Evolutionary conservation across 225 moss, liverwort and hornwort genomes (phyloP).

Genomic region (Polytrichum formosum): DNA sequence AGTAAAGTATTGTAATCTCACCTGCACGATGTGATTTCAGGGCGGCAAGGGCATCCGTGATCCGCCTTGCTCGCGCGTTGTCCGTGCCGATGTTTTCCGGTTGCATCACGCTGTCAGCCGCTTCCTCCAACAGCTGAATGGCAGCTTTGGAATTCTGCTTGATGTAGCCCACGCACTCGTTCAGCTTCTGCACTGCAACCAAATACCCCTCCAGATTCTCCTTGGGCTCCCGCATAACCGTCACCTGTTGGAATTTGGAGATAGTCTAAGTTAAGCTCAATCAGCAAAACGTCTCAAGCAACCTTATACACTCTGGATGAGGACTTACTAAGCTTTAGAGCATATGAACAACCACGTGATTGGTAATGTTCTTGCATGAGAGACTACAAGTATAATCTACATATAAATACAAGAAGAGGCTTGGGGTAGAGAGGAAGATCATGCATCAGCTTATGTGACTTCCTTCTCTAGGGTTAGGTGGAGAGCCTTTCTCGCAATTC

Average conservation of each 20-base stretch:
- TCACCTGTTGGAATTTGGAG: not conserved
- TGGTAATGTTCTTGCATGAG: too few species aligned
- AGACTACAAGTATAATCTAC: too few species aligned
- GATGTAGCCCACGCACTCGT: constrained; percentile 49
- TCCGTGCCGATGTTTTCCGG: constrained; percentile 32
- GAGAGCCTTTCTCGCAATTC: too few species aligned
- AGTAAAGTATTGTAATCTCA: not conserved
- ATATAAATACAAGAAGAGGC: too few species aligned
- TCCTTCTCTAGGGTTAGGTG: too few species aligned
- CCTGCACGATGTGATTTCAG: constrained; percentile 42
- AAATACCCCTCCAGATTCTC: constrained; percentile 60
- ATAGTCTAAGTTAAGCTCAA: too few species aligned
- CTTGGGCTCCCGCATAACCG: constrained; percentile 67
- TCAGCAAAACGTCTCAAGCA: too few species aligned
- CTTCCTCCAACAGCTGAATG: constrained; percentile 53
- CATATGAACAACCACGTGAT: too few species aligned
- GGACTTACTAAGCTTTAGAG: too few species aligned
- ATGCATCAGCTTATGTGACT: too few species aligned
- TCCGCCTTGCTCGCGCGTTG: constrained; percentile 49
- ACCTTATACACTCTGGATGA: too few species aligned
- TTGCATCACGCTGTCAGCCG: constrained; percentile 53
- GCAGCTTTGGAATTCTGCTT: constrained; percentile 46
- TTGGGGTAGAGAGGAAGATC: too few species aligned
- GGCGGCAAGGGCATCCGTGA: constrained; percentile 47
- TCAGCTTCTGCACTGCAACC: constrained; percentile 52